Percentiles rank a stretch among this genome's conserved stretches.
Evolutionary conservation across 805 yeast genomes (phyloP).

Genomic region (Saturnispora sekii): DNA sequence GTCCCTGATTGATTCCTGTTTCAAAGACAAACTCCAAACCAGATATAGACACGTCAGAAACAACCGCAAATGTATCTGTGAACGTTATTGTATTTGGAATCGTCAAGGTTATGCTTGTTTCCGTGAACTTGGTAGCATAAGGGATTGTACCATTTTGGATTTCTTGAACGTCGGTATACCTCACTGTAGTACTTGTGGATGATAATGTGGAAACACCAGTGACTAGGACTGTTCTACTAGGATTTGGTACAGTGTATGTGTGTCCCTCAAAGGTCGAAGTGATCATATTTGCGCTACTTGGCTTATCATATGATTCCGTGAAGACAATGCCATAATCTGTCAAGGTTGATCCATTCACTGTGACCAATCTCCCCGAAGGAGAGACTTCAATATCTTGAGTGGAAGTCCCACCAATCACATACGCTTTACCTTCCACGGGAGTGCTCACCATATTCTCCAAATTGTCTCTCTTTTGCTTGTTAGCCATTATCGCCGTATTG

Average conservation of each 20-base stretch:
- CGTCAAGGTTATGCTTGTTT: slow-evolving; percentile 22
- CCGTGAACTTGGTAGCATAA: slow-evolving; percentile 20
- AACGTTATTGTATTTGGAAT: slow-evolving; percentile 13
- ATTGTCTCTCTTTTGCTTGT: background rate
- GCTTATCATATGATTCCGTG: slow-evolving; percentile 6
- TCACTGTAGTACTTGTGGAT: background rate
- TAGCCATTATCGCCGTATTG: slow-evolving; percentile 25
- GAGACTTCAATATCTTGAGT: background rate
- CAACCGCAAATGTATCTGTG: slow-evolving; percentile 11
- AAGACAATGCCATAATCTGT: slow-evolving; percentile 6
- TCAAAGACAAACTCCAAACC: slow-evolving; percentile 24
- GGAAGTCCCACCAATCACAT: slow-evolving; percentile 1
- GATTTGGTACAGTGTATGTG: background rate
- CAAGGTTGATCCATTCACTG: slow-evolving; percentile 1
- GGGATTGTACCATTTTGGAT: slow-evolving; percentile 22
- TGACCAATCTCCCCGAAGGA: background rate
- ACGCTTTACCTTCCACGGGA: background rate
- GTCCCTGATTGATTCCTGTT: slow-evolving; percentile 2
- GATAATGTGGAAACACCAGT: background rate
- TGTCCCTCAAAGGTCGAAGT: slow-evolving; percentile 1
- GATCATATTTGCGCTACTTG: slow-evolving; percentile 1
- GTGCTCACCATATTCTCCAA: background rate
- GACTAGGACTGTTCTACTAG: background rate
- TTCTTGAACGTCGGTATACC: too few relatives aligned
- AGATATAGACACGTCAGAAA: slow-evolving; percentile 18